A percentile compares a stretch with the other conserved stretches of the same genome.
Evolutionary conservation across 2,329 filamentous ascomycete species (phyloP).

Genomic region (Cladophialophora immunda): DNA sequence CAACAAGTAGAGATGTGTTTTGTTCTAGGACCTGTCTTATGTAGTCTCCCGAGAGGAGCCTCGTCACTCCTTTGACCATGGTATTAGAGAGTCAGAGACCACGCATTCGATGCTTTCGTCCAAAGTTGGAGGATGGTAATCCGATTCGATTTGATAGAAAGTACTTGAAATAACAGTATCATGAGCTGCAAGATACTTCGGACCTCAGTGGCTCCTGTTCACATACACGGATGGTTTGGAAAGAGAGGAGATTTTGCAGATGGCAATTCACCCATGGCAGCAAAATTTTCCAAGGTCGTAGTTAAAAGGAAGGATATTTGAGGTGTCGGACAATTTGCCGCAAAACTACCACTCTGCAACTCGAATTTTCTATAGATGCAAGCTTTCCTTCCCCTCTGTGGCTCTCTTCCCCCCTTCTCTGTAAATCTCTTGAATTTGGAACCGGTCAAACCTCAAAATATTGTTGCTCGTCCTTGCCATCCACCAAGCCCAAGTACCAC

Average conservation of each 20-base stretch:
- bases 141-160: background rate
- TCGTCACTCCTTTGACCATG: background rate
- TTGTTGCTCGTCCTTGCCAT: constrained; percentile 26
- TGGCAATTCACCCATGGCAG: too few species aligned
- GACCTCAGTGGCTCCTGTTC: background rate
- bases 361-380: too few species aligned
- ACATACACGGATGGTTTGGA: background rate
- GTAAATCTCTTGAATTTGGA: background rate
- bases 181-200: background rate
- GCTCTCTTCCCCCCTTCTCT: too few species aligned
- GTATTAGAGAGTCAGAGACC: background rate
- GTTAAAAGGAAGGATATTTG: too few species aligned
- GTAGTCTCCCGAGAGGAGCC: background rate
- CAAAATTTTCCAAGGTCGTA: too few species aligned
- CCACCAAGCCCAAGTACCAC: constrained; percentile 46
- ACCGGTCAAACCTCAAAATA: background rate
- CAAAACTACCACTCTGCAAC: too few species aligned
- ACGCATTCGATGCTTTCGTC: background rate
- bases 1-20: too few species aligned
- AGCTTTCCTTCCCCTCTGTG: too few species aligned
- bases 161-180: background rate
- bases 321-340: too few species aligned
- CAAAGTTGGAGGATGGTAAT: background rate
- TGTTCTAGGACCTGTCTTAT: background rate
- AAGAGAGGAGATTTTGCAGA: too few species aligned